Evolutionary conservation across 1,284 basidiomycete species (phyloP), one percentile per base, ranked within the genome.

Genomic region (Tylopilus sp.): DNA sequence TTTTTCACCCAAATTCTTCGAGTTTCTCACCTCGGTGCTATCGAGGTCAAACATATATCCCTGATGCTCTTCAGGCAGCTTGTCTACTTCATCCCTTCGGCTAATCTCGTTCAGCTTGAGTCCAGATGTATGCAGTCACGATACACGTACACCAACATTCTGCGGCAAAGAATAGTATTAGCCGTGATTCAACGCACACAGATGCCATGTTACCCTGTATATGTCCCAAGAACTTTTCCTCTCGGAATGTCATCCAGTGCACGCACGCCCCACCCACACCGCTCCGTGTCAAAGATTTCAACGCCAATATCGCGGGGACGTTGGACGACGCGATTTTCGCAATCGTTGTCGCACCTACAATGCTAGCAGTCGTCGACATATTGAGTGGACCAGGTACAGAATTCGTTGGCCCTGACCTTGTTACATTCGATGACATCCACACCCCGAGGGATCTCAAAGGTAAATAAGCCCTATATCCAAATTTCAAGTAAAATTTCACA

Each of bases 341-440:
- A 83, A 6, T 52, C 39, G 11, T 18, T 29, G n/a, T 61, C 59
- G 51, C 81, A 82, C 5, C 33, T 38, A 48, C 81, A 82, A 34
- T 65, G 61, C 77, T 81, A 50, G 26, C 6, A 28, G 35, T n/a
- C 31, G 6, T 51, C 21, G 24, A 44, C 18, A 42, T 20, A 24
- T 40, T 11, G 33, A 44, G 47, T 33, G 28, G 37, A 2, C 7
- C 26, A 51, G 29, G 20, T 14, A 40, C 4, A 4, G 12, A 26
- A 26, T 1, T 29, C 18, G n/a, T 26, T 14, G 20, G 8, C 12
- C 15, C 60, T 40, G 57, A 80, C 82, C 59, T 72, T 67, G 53
- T 82, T 85, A 51, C 82, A 85, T 59, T 85, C 83, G 7, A 82
- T 71, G 14, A 81, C 78, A 42, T 80, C 76, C 2, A 66, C 59